Evolutionary conservation across 2,329 filamentous ascomycete species (phyloP).

Genomic region (Apiospora saccharicola): DNA sequence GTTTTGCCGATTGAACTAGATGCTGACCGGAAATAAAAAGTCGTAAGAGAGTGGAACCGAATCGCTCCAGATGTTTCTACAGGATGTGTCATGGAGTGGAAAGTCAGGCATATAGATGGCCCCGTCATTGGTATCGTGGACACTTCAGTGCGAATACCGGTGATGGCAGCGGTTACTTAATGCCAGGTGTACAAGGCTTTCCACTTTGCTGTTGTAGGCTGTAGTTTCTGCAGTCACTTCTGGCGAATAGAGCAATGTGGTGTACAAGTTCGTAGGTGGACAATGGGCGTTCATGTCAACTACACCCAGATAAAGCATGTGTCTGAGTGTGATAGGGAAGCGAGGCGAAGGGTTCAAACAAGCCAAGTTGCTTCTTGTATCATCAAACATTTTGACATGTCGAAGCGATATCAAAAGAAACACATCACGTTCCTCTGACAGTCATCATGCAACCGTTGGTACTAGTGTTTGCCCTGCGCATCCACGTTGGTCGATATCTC

Average conservation of each 20-base stretch:
- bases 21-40: neutral
- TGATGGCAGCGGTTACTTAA: too few relatives aligned
- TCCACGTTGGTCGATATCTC: neutral
- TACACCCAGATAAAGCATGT: neutral
- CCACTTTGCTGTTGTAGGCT: neutral
- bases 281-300: neutral
- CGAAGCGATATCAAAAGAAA: slow-evolving; percentile 10
- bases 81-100: too few relatives aligned
- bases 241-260: neutral
- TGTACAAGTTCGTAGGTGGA: neutral
- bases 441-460: neutral
- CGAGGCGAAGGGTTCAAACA: neutral
- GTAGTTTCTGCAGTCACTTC: neutral
- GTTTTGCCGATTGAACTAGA: neutral
- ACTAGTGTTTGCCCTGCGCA: slow-evolving; percentile 10
- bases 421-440: neutral
- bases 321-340: neutral
- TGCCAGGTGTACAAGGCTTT: neutral
- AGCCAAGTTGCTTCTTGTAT: neutral
- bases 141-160: neutral
- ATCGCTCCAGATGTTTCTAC: neutral
- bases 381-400: slow-evolving; percentile 6
- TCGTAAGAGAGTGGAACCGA: neutral
- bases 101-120: neutral
- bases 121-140: neutral